phyloP scores from a whole-genome alignment of 225 moss, liverwort and hornwort genomes.

The Sphagnum contortum region DNA sequence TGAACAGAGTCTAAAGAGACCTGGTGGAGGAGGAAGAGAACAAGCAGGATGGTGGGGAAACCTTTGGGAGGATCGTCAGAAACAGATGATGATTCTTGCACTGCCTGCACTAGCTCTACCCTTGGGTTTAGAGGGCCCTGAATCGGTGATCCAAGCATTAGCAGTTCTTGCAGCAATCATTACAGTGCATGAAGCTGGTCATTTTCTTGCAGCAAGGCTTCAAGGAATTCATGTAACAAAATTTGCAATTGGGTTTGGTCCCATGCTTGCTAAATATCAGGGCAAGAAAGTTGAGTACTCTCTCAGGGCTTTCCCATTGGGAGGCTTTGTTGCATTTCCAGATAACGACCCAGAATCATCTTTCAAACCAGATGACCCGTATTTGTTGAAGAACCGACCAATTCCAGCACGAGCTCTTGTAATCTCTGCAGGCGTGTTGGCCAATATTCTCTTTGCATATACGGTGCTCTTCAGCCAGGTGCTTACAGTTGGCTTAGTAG shows the following conservation, averaged over 20 bases:
- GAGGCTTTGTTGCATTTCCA: constrained; percentile 90
- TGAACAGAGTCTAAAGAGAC: too few species aligned
- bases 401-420: constrained; percentile 71
- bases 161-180: constrained; percentile 87
- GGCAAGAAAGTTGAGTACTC: constrained; percentile 83
- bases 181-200: constrained; percentile 86
- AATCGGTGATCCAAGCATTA: constrained; percentile 70
- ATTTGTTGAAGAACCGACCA: constrained; percentile 80
- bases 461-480: constrained; percentile 74
- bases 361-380: constrained; percentile 65
- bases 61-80: too few species aligned
- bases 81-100: constrained; percentile 3
- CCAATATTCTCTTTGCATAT: constrained; percentile 81
- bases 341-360: constrained; percentile 82
- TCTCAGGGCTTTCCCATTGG: constrained; percentile 69
- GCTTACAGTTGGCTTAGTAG: constrained; percentile 65
- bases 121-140: constrained; percentile 50
- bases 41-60: too few species aligned
- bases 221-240: constrained; percentile 87
- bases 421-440: constrained; percentile 87
- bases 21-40: too few species aligned
- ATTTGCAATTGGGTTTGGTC: constrained; percentile 93
- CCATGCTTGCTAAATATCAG: constrained; percentile 69
- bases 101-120: constrained; percentile 49
- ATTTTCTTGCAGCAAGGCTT: constrained; percentile 78